These are phyloP conservation scores for Chaetomium sp. DNA, from an alignment of 2,329 filamentous ascomycete genomes.

Conservation along the genomic window DNA sequence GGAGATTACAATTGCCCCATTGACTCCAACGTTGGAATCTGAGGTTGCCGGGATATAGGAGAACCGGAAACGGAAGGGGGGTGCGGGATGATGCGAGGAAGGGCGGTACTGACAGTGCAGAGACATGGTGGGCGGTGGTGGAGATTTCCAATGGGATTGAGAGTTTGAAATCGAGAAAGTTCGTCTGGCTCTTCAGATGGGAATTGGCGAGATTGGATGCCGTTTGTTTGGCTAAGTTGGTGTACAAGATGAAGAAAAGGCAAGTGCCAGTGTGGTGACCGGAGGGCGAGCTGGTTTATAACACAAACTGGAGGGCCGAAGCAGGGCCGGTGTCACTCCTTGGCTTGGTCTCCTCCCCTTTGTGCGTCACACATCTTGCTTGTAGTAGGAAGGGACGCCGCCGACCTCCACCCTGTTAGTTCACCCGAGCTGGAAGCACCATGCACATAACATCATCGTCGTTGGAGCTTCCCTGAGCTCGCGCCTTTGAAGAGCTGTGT, in stretches of 20 bases:
- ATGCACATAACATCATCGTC: slow-evolving; percentile 34
- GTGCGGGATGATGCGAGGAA: neutral
- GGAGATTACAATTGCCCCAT: slow-evolving; percentile 5
- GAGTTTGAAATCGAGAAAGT: slow-evolving; percentile 9
- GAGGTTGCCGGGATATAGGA: neutral
- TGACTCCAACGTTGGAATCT: neutral
- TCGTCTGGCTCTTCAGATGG: slow-evolving; percentile 12
- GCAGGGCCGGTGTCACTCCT: slow-evolving; percentile 15
- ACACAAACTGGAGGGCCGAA: slow-evolving; percentile 15
- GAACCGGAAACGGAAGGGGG: neutral
- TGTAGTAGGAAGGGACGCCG: slow-evolving; percentile 7
- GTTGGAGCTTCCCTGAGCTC: slow-evolving; percentile 31
- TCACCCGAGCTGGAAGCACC: slow-evolving; percentile 6
- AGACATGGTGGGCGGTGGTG: slow-evolving; percentile 52
- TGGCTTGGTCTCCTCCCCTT: slow-evolving; percentile 29
- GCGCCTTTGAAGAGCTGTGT: slow-evolving; percentile 42
- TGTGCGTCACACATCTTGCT: slow-evolving; percentile 34
- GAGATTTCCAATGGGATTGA: slow-evolving; percentile 24
- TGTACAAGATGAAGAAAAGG: slow-evolving; percentile 21
- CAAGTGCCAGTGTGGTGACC: slow-evolving; percentile 14
- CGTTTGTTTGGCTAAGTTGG: neutral
- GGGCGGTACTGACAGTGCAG: slow-evolving; percentile 55
- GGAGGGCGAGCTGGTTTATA: slow-evolving; percentile 29
- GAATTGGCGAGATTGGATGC: slow-evolving; percentile 2
- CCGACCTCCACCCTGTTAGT: slow-evolving; percentile 15